These are phyloP conservation scores for Trapa incisa DNA, from an alignment of 345 rosid species.

Conservation along the genomic window DNA sequence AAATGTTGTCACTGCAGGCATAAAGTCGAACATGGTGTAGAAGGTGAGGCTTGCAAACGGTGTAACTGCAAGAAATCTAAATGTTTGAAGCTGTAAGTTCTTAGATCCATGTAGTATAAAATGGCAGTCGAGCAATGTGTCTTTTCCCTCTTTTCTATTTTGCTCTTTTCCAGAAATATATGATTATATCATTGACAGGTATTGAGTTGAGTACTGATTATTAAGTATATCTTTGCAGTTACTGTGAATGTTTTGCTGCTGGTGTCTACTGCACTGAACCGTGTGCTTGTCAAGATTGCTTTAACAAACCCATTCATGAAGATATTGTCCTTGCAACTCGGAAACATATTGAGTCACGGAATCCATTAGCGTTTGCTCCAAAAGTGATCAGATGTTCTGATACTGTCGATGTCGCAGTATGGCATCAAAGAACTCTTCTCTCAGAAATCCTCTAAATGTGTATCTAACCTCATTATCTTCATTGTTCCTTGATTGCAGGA, in stretches of 20 bases:
- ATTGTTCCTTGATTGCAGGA: conserved; percentile 36
- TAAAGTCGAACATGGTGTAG: conserved; percentile 52
- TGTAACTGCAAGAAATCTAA: conserved; percentile 96
- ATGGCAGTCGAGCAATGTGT: not conserved
- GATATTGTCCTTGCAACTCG: conserved; percentile 94
- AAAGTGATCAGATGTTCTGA: conserved; percentile 76
- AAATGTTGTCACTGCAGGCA: conserved; percentile 31
- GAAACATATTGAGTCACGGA: conserved; percentile 93
- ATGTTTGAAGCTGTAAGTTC: conserved; percentile 95
- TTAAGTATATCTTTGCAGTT: conserved; percentile 31
- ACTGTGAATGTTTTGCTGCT: conserved; percentile 99
- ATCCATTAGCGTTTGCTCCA: conserved; percentile 99
- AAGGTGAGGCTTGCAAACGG: conserved; percentile 75
- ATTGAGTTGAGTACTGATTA: not conserved
- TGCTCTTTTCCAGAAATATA: too few relatives aligned
- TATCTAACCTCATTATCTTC: not conserved
- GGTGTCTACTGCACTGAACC: conserved; percentile 97
- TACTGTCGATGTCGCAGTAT: conserved; percentile 56
- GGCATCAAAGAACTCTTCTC: conserved; percentile 1
- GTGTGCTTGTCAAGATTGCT: conserved; percentile 94
- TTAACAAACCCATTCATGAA: conserved; percentile 95
- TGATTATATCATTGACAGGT: too few relatives aligned
- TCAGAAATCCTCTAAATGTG: conserved; percentile 5
- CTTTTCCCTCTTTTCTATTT: too few relatives aligned
- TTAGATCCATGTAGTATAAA: not conserved